Base-by-base conservation (phyloP, 2,329 filamentous ascomycete genomes). In the Alternaria ventricosa region DNA sequence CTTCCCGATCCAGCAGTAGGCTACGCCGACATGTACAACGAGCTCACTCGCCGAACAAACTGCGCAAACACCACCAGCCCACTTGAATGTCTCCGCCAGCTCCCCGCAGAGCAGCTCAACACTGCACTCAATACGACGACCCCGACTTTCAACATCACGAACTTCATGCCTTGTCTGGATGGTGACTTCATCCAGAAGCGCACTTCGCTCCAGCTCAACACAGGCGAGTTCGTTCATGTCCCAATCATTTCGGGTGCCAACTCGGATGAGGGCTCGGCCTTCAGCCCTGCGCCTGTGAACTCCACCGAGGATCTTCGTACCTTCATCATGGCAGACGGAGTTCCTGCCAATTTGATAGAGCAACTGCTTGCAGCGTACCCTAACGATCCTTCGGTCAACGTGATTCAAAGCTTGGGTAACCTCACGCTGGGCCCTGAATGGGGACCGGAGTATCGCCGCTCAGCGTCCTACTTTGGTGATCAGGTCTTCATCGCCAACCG, bases 221-320 rank as follows among this genome's bases (percentile, higher is more conserved):
- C 83, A 6, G 89, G 88, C 50, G 83, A 84, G 18, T 91, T 91
- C 66, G 86, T 90, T 60, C 84, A 87, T 56, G 87, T 92, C 0
- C 88, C 89, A 1, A 84, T 91, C 44, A 82, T 92, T 7, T 80
- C 85, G 33, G 90, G 90, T 7, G 85, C 85, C 36, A 92, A 91
- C 75, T 85, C 85, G 1, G 90, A 92, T 68, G 90, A 92, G 74
- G 90, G 88, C 3, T 85, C 85, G 1, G 80, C 81, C 1, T 90
- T 90, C 70, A 85, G 82, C 0, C 82, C 84, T 11, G 74, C 64
- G 6, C 85, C 84, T 15, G 84, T 90, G 64, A 85, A 89, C 71
- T 87, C 84, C 1, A 85, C 82, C 11, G 82, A 79, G 15, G 82
- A 89, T 54, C 87, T 89, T 71, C 76, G 80, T 47, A 80, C 77